Evolutionary conservation across 148 eudicot species (phyloP), one percentile per base, ranked within the genome.

Genomic region (Polygonum maritimum): DNA sequence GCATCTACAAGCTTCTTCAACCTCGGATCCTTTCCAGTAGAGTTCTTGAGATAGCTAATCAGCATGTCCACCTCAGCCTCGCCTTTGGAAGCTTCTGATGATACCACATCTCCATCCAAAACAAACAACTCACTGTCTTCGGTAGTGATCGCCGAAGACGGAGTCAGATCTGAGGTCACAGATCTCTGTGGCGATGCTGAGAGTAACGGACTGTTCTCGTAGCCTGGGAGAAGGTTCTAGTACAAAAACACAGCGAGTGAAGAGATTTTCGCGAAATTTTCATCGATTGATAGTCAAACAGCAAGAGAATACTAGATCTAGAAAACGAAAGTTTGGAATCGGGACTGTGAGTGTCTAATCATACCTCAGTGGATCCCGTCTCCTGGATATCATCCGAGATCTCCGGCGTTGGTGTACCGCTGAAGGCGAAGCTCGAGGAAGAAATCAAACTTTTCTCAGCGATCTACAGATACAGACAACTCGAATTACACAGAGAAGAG

Each of bases 1-100:
- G 82, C 76, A 60, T 85, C 84, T 44, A 86, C 74, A 77, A 88
- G 84, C 80, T 84, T 89, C 85, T 80, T 85, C 1, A 84, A 86
- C 22, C 57, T 73, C 38, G 54, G 54, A 54, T 85, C 81, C 40
- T 83, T 76, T 15, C 81, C 84, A 15, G 74, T 84, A 2, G 88
- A 82, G 49, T 82, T 83, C 76, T 78, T 88, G 51, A 88, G 86
- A 79, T 84, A 81, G 69, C 86, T 81, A 58, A 75, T 75, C 70
- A 86, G 81, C 74, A 44, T 44, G 9, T 44, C 47, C 47, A 72
- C 85, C 79, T 88, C 86, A 48, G 76, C 22, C 12, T 73, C 69
- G 15, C 70, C 31, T 39, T 62, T 74, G 12, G 69, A 49, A 73
- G 35, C 22, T 3, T 35, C 60, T 18, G 49, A 0, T 18, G 49